These are phyloP conservation scores for Boletus pseudo-olivaceus DNA, from an alignment of 768 basidiomycete species.

Conservation along the genomic window DNA sequence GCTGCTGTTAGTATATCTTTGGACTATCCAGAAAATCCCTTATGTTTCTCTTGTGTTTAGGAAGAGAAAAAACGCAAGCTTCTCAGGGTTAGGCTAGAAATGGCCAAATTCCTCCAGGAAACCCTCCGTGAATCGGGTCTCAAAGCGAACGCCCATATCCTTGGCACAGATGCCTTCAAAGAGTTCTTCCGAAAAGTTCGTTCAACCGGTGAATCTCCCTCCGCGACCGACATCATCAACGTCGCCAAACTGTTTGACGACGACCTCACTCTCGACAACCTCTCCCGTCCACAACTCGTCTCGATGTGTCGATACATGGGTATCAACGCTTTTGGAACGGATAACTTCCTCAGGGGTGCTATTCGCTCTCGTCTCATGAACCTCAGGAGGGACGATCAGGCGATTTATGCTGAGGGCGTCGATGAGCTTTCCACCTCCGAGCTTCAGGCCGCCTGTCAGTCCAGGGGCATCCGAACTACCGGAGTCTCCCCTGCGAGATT, in stretches of 20 bases:
- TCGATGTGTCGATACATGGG: constrained; percentile 99
- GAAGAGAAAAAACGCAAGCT: constrained; percentile 97
- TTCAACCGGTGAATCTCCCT: constrained; percentile 92
- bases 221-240: constrained; percentile 82
- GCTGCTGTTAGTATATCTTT: constrained; percentile 60
- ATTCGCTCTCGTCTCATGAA: constrained; percentile 80
- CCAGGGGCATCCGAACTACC: constrained; percentile 86
- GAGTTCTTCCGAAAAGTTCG: constrained; percentile 99
- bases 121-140: constrained; percentile 92
- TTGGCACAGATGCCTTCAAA: constrained; percentile 94
- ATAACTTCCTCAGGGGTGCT: constrained; percentile 93
- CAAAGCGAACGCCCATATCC: constrained; percentile 89
- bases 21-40: background rate
- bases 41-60: constrained; percentile 34
- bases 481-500: constrained; percentile 86
- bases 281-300: constrained; percentile 96
- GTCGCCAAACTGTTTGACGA: constrained; percentile 98
- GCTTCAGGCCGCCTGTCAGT: constrained; percentile 89
- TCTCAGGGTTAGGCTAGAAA: constrained; percentile 89
- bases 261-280: constrained; percentile 95
- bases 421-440: constrained; percentile 89
- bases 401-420: constrained; percentile 86
- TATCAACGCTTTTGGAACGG: constrained; percentile 96
- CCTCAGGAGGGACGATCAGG: constrained; percentile 89
- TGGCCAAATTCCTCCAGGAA: constrained; percentile 99